A percentile compares a stretch with the other conserved stretches of the same genome.
These are phyloP conservation scores for Gossypioides kirkii DNA, from an alignment of 345 rosid genomes.

Conservation along the genomic window DNA sequence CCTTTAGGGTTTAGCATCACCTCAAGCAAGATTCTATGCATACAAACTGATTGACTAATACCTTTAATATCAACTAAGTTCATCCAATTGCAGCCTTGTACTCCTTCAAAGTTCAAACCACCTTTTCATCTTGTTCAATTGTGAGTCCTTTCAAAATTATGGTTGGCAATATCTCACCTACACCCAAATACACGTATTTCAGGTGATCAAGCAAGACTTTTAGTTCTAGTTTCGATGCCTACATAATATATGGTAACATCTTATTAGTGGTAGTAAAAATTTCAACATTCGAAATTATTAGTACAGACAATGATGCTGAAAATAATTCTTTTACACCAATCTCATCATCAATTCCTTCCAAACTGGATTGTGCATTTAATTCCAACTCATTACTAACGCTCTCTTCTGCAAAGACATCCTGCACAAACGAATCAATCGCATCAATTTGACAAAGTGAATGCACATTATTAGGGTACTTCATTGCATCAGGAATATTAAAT, in stretches of 20 bases:
- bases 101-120: too few relatives aligned
- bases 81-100: background rate
- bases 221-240: too few relatives aligned
- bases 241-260: too few relatives aligned
- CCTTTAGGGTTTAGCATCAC: background rate
- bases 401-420: background rate
- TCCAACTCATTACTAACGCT: background rate
- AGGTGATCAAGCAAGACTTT: background rate
- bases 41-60: background rate
- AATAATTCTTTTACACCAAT: too few relatives aligned
- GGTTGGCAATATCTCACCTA: background rate
- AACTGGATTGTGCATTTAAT: too few relatives aligned
- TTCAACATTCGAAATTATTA: too few relatives aligned
- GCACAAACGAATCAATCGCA: too few relatives aligned
- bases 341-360: background rate
- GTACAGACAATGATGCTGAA: background rate
- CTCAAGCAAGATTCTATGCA: background rate
- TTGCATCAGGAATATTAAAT: too few relatives aligned
- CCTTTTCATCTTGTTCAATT: background rate
- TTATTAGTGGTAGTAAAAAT: too few relatives aligned
- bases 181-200: background rate
- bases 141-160: background rate
- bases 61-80: background rate
- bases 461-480: too few relatives aligned
- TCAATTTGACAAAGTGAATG: too few relatives aligned